Percentiles rank a stretch among this genome's conserved stretches.
Evolutionary conservation across 768 basidiomycete species (phyloP).

Genomic region (Tylopilus sp.): DNA sequence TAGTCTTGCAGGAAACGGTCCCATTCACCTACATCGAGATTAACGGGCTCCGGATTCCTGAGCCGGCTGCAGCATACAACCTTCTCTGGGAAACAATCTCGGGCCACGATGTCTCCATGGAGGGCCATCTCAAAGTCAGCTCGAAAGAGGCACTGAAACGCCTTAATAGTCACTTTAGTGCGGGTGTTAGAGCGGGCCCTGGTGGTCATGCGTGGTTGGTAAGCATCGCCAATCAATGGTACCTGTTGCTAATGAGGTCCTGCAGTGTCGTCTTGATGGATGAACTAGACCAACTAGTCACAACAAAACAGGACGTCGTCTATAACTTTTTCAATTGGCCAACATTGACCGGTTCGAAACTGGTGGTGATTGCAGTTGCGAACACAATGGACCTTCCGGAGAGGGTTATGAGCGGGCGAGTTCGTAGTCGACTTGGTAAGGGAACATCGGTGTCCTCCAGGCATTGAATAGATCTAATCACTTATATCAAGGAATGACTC

Average conservation of each 20-base stretch:
- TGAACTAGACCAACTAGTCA: slow-evolving; percentile 95
- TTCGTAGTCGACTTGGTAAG: slow-evolving; percentile 86
- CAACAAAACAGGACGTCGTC: slow-evolving; percentile 94
- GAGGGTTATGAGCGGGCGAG: slow-evolving; percentile 87
- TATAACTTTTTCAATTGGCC: slow-evolving; percentile 99
- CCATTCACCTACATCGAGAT: slow-evolving; percentile 98
- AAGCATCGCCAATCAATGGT: not conserved
- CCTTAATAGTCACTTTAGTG: slow-evolving; percentile 75
- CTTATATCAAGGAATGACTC: slow-evolving; percentile 66
- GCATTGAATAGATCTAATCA: not conserved
- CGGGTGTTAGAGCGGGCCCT: slow-evolving; percentile 62
- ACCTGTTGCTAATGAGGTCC: not conserved
- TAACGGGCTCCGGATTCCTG: slow-evolving; percentile 91
- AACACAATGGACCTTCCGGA: slow-evolving; percentile 99
- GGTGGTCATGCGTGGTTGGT: slow-evolving; percentile 85
- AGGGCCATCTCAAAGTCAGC: slow-evolving; percentile 63
- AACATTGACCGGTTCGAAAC: slow-evolving; percentile 78
- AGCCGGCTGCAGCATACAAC: slow-evolving; percentile 88
- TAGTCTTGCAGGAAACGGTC: slow-evolving; percentile 67
- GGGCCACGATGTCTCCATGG: slow-evolving; percentile 62
- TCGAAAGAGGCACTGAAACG: slow-evolving; percentile 81
- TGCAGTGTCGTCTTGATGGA: slow-evolving; percentile 94
- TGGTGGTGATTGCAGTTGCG: slow-evolving; percentile 94
- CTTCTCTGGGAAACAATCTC: slow-evolving; percentile 93
- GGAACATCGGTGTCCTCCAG: slow-evolving; percentile 1